A percentile compares a stretch with the other conserved stretches of the same genome.
These are phyloP conservation scores for Protomyces pachydermus DNA, from an alignment of 1,139 yeast species.

Conservation along the genomic window DNA sequence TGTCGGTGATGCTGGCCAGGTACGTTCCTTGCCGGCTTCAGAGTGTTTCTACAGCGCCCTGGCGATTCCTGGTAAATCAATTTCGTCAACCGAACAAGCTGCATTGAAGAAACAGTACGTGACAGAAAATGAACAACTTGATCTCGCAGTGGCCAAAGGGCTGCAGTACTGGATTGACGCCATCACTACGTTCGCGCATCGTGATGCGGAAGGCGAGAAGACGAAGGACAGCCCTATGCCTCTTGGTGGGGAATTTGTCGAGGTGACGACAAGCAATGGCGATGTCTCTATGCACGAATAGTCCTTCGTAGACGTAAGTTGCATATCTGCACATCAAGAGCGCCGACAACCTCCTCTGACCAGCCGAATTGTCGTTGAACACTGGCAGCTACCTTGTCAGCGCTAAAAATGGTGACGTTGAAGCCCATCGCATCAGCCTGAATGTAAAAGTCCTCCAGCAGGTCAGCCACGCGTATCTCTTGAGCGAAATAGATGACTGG, in stretches of 20 bases:
- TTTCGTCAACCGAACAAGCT: slow-evolving; percentile 32
- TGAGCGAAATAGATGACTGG: slow-evolving; percentile 9
- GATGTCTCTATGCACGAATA: slow-evolving; percentile 10
- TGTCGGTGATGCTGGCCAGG: not conserved
- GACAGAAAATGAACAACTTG: slow-evolving; percentile 36
- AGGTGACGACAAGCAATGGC: not conserved
- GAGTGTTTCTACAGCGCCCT: not conserved
- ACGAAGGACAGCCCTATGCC: not conserved
- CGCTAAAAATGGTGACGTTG: not conserved
- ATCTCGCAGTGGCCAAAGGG: slow-evolving; percentile 34
- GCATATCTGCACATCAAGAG: slow-evolving; percentile 5
- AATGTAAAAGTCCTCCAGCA: not conserved
- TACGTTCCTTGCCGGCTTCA: not conserved
- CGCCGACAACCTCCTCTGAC: not conserved
- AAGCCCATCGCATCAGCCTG: not conserved
- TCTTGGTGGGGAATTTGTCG: not conserved
- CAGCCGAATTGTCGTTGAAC: not conserved
- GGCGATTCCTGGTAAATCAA: not conserved
- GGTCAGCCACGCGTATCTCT: slow-evolving; percentile 1
- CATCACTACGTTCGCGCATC: slow-evolving; percentile 42
- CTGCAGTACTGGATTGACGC: slow-evolving; percentile 42
- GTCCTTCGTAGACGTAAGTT: not conserved
- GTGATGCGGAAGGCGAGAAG: slow-evolving; percentile 5
- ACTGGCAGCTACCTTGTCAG: not conserved
- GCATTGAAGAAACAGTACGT: slow-evolving; percentile 37